Conservation (phyloP, 345 rosid species). For the Populus alba region DNA sequence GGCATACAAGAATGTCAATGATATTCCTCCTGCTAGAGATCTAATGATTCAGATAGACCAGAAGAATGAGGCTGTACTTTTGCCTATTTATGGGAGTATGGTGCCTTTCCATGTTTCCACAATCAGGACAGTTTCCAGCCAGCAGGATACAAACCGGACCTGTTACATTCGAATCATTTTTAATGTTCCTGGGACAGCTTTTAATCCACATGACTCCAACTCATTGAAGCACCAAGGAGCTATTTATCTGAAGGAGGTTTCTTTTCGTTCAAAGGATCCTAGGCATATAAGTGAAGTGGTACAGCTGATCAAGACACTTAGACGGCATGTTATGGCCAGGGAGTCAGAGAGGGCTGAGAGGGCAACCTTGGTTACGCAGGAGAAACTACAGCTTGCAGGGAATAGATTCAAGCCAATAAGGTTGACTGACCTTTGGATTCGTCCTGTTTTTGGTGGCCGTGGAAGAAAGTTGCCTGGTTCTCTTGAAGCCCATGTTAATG, state of each 20-base stretch:
- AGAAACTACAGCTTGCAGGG: constrained; percentile 78
- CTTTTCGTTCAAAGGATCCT: constrained; percentile 83
- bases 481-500: constrained; percentile 81
- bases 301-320: constrained; percentile 70
- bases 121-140: constrained; percentile 78
- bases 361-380: constrained; percentile 84
- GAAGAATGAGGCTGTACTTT: constrained; percentile 76
- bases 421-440: constrained; percentile 75
- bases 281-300: constrained; percentile 85
- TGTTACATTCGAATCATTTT: constrained; percentile 81
- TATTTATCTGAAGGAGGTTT: constrained; percentile 72
- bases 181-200: constrained; percentile 78
- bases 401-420: constrained; percentile 81
- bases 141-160: constrained; percentile 73
- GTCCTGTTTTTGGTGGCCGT: constrained; percentile 82
- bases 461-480: constrained; percentile 80
- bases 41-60: constrained; percentile 78
- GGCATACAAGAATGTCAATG: constrained; percentile 85
- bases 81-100: constrained; percentile 81
- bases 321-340: constrained; percentile 71
- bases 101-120: constrained; percentile 88
- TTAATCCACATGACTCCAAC: constrained; percentile 66
- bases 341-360: constrained; percentile 89
- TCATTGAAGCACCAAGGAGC: constrained; percentile 59
- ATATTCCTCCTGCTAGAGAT: constrained; percentile 63